Evolutionary conservation across 2,329 filamentous ascomycete genomes (phyloP), one percentile per base, ranked within the genome.

Genomic region (Drechslera avenae): DNA sequence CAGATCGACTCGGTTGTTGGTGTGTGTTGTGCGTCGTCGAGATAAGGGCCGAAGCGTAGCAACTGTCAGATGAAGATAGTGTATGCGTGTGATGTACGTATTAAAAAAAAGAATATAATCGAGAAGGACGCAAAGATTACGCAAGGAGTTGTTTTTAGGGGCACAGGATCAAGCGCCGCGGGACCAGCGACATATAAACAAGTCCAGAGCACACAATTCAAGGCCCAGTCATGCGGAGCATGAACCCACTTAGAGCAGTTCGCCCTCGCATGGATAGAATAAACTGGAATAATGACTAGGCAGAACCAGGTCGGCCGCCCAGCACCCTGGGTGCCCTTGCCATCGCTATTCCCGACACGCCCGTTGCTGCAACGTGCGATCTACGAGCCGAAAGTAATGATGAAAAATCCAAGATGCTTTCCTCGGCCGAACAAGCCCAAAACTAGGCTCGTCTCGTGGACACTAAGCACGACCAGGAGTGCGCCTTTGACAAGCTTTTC

Each of bases 171-270:
- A 39, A 23, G 33, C 52, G 50, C 26, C 19, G 46, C 39, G 47
- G 44, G 40, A 26, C 46, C 50, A 47, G 50, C 50, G 46, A 55
- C 41, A 57, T 61, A 59, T 61, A 61, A 49, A 56, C 18, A 28
- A 34, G 10, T 18, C 23, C 26, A 30, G 17, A 19, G 28, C 17
- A 14, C 35, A 19, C 18, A n/a, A 23, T 17, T 14, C 36, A 21
- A 31, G 21, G 37, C 37, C 37, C 30, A 21, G 39, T 16, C 39
- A 37, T 36, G 23, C 39, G 34, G 19, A 18, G 18, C 26, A 28
- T 28, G 7, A 28, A 28, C 9, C 26, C 26, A 28, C 26, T 28
- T 28, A 10, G 10, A 28, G 26, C 26, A 28, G 9, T 28, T 28
- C 26, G 9, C 9, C 9, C 26, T 28, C 30, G 21, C 35, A 17